These are phyloP conservation scores for Colletotrichum orchidophilum DNA, from an alignment of 2,329 filamentous ascomycete genomes.

Conservation along the genomic window DNA sequence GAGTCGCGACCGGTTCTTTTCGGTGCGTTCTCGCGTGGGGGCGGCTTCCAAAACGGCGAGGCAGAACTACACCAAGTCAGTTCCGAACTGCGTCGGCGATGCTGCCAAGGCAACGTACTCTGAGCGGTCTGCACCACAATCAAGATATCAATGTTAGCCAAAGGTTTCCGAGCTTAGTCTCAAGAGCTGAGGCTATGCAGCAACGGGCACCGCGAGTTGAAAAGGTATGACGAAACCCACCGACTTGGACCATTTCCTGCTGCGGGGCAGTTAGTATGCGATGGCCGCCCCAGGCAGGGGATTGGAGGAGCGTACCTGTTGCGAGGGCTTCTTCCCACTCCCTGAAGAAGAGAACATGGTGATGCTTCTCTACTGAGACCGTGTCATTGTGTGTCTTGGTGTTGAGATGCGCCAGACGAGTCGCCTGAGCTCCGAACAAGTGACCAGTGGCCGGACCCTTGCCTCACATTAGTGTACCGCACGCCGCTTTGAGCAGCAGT, in stretches of 20 bases:
- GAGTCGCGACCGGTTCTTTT: conserved; percentile 69
- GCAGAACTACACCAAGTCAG: conserved; percentile 67
- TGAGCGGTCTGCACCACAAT: conserved; percentile 61
- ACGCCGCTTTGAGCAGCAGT: conserved; percentile 32
- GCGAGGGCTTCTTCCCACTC: conserved; percentile 74
- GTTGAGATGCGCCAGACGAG: conserved; percentile 32
- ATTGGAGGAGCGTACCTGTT: conserved; percentile 67
- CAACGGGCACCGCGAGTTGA: conserved; percentile 8
- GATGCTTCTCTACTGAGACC: conserved; percentile 37
- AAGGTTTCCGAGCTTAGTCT: background rate
- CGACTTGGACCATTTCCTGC: conserved; percentile 99
- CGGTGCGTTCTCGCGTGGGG: conserved; percentile 61
- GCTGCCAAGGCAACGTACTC: conserved; percentile 59
- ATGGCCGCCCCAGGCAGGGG: conserved; percentile 8
- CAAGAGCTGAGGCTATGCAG: conserved; percentile 9
- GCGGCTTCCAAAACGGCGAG: conserved; percentile 87
- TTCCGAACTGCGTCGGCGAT: conserved; percentile 42
- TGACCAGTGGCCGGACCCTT: conserved; percentile 34
- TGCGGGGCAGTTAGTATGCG: conserved; percentile 48
- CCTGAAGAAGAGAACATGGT: conserved; percentile 73
- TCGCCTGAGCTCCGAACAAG: conserved; percentile 32
- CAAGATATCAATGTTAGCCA: conserved; percentile 36
- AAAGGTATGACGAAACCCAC: conserved; percentile 62
- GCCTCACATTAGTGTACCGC: conserved; percentile 32
- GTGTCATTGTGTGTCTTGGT: conserved; percentile 29